A percentile compares a stretch with the other conserved stretches of the same genome.
These are phyloP conservation scores for Scheffersomyces cryptocercus DNA, from an alignment of 1,139 yeast genomes.

Conservation along the genomic window DNA sequence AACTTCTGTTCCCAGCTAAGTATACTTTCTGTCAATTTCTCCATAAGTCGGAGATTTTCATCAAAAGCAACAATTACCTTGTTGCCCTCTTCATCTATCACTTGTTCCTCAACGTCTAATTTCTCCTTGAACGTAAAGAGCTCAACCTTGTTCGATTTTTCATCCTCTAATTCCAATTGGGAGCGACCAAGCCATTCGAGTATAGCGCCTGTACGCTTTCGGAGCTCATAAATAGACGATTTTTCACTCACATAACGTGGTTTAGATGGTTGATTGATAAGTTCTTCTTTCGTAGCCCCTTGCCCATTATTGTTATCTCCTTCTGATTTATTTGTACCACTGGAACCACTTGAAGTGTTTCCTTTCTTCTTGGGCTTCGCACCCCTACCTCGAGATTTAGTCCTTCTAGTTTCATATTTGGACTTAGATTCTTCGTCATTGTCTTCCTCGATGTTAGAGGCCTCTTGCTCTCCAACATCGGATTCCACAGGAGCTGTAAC, in stretches of 20 bases:
- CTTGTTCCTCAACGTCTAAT: constrained; percentile 8
- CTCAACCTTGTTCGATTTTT: constrained; percentile 56
- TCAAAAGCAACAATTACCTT: constrained; percentile 47
- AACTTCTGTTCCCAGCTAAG: constrained; percentile 77
- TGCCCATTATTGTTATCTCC: constrained; percentile 4
- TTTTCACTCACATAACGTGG: constrained; percentile 82
- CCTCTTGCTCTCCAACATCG: constrained; percentile 12
- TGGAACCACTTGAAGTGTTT: constrained; percentile 7
- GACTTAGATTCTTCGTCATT: constrained; percentile 11
- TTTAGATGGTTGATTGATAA: constrained; percentile 66
- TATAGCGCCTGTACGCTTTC: constrained; percentile 85
- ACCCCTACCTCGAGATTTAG: constrained; percentile 10
- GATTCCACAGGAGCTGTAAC: constrained; percentile 4
- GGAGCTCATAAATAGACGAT: constrained; percentile 75
- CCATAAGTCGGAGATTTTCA: constrained; percentile 66
- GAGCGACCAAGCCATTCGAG: constrained; percentile 87
- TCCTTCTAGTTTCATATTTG: constrained; percentile 11
- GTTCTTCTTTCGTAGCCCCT: constrained; percentile 36
- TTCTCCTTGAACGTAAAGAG: constrained; percentile 36
- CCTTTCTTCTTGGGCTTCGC: constrained; percentile 8
- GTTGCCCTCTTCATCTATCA: constrained; percentile 33
- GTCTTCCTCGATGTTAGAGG: constrained; percentile 17
- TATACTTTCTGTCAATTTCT: constrained; percentile 65
- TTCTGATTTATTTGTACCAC: constrained; percentile 7
- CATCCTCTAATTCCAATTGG: constrained; percentile 75